A percentile compares a stretch with the other conserved stretches of the same genome.
phyloP scores from a whole-genome alignment of 176 grass and related monocot genomes.

The Oryza officinalis region DNA sequence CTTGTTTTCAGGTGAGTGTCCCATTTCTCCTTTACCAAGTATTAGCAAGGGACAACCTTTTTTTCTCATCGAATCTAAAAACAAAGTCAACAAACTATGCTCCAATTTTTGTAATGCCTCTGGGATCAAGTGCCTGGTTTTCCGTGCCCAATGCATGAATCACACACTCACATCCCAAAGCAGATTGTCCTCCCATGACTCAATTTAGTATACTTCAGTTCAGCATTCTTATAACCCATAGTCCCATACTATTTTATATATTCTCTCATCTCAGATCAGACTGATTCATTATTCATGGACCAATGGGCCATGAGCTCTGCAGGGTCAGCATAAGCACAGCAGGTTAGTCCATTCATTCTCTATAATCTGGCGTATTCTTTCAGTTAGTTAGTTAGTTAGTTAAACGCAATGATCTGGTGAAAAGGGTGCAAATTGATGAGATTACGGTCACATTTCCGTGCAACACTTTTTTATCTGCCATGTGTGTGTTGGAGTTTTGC shows the following conservation, averaged over 20 bases:
- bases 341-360: neutral
- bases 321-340: neutral
- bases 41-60: neutral
- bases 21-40: neutral
- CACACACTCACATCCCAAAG: neutral
- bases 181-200: neutral
- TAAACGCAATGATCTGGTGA: neutral
- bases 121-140: slow-evolving; percentile 32
- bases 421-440: neutral
- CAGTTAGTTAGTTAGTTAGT: neutral
- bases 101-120: slow-evolving; percentile 27
- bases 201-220: neutral
- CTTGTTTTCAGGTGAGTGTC: slow-evolving; percentile 23
- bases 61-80: neutral
- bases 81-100: slow-evolving; percentile 35
- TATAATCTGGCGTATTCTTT: neutral
- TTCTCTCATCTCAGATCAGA: neutral
- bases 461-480: neutral
- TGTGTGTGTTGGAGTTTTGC: neutral
- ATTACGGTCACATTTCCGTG: neutral
- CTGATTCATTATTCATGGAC: neutral
- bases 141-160: slow-evolving; percentile 11
- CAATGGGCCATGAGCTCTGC: neutral
- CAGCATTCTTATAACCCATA: neutral
- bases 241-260: neutral